Base-by-base conservation (phyloP, 129 eudicot species). In the Erigeron canadensis region DNA sequence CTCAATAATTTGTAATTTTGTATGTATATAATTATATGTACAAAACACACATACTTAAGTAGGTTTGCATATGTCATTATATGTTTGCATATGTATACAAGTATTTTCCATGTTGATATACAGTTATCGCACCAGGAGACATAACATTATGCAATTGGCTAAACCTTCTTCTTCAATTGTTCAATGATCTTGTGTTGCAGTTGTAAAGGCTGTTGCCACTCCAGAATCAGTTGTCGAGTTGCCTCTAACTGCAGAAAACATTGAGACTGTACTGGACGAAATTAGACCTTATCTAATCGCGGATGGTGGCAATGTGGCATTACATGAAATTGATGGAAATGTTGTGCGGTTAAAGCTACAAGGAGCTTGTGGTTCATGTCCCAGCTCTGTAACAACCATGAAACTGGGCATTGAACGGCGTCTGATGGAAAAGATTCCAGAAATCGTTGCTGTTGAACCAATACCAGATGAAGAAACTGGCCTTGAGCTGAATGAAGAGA, bases 311-410 rank as follows among this genome's bases (percentile, higher is more conserved):
- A 94, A 94, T 34, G 98, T 94, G 50, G 96, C 97, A 13, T 75
- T 94, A 42, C 98, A 94, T 69, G 98, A 94, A 77, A 89, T 94
- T 37, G 97, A 94, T 70, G 98, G 96, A 39, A 84, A 84, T 68
- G 79, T 94, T 69, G 96, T 94, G 12, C 89, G 84, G 46, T 77
- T 94, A 82, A 94, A 89, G 78, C 78, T 94, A 41, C 98, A 94
- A 81, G 98, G 98, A 73, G 98, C 98, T 34, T 94, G 98, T 78
- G 98, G 98, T 54, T 94, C 98, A 37, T 94, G 98, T 67, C 98
- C 98, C 10, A 94, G 98, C 63, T 82, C 98, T 62, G 84, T 81
- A 38, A 84, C 83, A 15, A 94, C 98, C 8, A 94, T 94, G 98
- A 94, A 89, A 82, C 37, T 94, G 85, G 98, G 98, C 5, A 89